Evolutionary conservation across 2,329 filamentous ascomycete genomes (phyloP), one percentile per base, ranked within the genome.

Genomic region (Hymenoscyphus albidus): DNA sequence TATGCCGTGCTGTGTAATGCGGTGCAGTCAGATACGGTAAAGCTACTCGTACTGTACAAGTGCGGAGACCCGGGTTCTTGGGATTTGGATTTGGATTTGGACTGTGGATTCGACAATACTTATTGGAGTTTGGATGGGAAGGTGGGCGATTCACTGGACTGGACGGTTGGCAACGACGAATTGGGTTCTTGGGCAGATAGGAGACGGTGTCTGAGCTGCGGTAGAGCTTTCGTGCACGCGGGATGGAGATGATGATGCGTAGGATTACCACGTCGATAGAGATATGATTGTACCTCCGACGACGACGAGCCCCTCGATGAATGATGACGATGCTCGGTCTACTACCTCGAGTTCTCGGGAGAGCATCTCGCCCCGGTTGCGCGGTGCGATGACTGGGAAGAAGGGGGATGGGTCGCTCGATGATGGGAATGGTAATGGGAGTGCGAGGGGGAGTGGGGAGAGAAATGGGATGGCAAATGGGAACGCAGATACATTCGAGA

Each of bases 271-370:
- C 1, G 5, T 5, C 3, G 35, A 35, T 35, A 7, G 6, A 35
- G 7, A 51, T 10, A 3, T 12, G 44, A 51, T 3, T 22, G n/a
- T 22, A 22, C 5, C 22, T 51, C n/a, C 44, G 44, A 51, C 44
- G 44, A 51, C 22, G 44, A 22, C 44, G n/a, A 51, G 9, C n/a
- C n/a, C 44, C n/a, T 22, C n/a, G 44, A 32, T 40, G 27, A 54
- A 51, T 32, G 42, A 54, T 13, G 22, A 35, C 35, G 35, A 35
- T 35, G 35, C 35, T 2, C 10, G 42, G 12, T 42, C 59, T 35
- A 40, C 42, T 31, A 40, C 40, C 3, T 61, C 42, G 16, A 59
- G 58, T 40, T 59, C 58, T 12, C 40, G 51, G n/a, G 40, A 32
- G 16, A 61, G 59, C 31, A 61, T 18, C 32, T 18, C 31, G 27